phyloP scores from a whole-genome alignment of 306 rosid species.

The Malus fusca region DNA sequence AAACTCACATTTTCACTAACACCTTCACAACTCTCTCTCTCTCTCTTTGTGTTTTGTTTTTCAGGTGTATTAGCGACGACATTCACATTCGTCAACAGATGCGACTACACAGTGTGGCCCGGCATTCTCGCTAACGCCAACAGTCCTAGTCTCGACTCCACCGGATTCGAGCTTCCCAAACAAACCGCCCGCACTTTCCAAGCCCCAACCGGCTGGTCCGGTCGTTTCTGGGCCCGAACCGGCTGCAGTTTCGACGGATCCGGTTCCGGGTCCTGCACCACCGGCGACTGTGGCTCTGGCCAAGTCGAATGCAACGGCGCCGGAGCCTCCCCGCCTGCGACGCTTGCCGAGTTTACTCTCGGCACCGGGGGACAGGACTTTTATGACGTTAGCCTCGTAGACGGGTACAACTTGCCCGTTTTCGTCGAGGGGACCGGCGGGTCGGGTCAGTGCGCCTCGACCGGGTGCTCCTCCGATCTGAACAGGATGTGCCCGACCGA shows the following conservation, averaged over 20 bases:
- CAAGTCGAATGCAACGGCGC: slow-evolving; percentile 76
- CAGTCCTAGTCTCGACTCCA: slow-evolving; percentile 54
- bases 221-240: slow-evolving; percentile 91
- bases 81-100: slow-evolving; percentile 71
- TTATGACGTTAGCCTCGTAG: slow-evolving; percentile 92
- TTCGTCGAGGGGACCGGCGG: slow-evolving; percentile 79
- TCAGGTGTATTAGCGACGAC: slow-evolving; percentile 50
- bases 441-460: slow-evolving; percentile 64
- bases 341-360: slow-evolving; percentile 87
- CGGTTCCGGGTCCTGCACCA: slow-evolving; percentile 62
- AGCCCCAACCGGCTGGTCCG: slow-evolving; percentile 98
- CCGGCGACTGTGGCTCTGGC: slow-evolving; percentile 92
- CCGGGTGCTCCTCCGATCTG: slow-evolving; percentile 81
- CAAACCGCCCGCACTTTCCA: slow-evolving; percentile 57
- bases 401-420: slow-evolving; percentile 84
- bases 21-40: background rate
- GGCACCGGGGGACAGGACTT: slow-evolving; percentile 85
- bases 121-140: slow-evolving; percentile 88
- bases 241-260: slow-evolving; percentile 74
- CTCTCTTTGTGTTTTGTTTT: background rate
- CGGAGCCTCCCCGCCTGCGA: slow-evolving; percentile 86
- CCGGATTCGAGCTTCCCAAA: slow-evolving; percentile 85
- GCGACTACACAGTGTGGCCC: slow-evolving; percentile 87
- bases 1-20: background rate
- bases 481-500: slow-evolving; percentile 76